Base-by-base conservation (phyloP, 129 eudicot genomes). In the Tagetes erecta region DNA sequence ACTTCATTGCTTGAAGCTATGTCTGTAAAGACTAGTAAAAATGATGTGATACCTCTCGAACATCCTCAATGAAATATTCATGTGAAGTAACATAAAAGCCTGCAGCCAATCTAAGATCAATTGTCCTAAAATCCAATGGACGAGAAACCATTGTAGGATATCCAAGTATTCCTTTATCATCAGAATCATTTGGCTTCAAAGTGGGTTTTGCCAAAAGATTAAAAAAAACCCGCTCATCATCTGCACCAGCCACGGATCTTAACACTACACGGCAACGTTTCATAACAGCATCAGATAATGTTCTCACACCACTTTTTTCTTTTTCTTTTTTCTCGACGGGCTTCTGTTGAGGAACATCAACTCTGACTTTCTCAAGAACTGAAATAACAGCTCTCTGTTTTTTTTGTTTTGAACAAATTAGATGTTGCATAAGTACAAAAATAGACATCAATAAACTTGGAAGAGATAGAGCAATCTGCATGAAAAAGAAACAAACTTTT, bases 101-200 rank as follows among this genome's bases (percentile, higher is more conserved):
- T 50, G 87, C 91, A 66, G 96, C 90, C 87, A 95, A 78, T 77
- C 92, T 81, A 31, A 91, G 72, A 69, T 95, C 99, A 77, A 95
- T 84, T 34, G 97, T 91, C 76, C 99, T 82, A 70, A 95, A 95
- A 71, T 95, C 99, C 56, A 95, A 77, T 31, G 97, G 97, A 47
- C 99, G 95, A 51, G 99, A 87, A 44, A 95, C 96, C 97, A 95
- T 88, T 50, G 94, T 90, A 74, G 97, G 96, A 78, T 87, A 87
- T 35, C 99, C 97, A 45, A 95, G 87, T 71, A 87, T 81, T 10
- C 99, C 99, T 38, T 88, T 84, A 64, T 95, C 97, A 83, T 95
- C 97, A 67, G 85, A 85, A 65, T 88, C 99, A 73, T 81, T 78
- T 33, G 89, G 86, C 64, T 76, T 86, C 75, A 88, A 69, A 78